phyloP scores from a whole-genome alignment of 257 asterid species.

The Fraxinus excelsior region DNA sequence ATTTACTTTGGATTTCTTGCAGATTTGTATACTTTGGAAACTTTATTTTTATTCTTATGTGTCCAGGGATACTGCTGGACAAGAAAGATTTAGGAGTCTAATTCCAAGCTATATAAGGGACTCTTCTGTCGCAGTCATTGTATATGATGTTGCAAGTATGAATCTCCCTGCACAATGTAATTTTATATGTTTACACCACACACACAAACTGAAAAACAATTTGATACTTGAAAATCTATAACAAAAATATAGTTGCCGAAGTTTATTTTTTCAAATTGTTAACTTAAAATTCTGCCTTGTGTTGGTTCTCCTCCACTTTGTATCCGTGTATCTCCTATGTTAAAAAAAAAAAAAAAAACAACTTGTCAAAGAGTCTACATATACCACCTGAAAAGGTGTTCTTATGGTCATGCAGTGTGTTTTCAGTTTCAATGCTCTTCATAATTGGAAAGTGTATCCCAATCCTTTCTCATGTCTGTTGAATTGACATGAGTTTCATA shows the following conservation, averaged over 20 bases:
- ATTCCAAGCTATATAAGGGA: constrained; percentile 95
- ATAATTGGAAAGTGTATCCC: not conserved
- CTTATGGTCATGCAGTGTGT: constrained; percentile 8
- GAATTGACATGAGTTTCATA: not conserved
- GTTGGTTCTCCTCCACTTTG: not conserved
- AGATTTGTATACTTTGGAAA: constrained; percentile 4
- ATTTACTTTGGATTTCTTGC: constrained; percentile 16
- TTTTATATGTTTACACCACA: not conserved
- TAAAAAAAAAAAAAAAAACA: not conserved
- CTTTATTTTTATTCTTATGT: constrained; percentile 24
- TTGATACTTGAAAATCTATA: not conserved
- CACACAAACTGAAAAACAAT: not conserved
- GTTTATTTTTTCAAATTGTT: too few relatives aligned
- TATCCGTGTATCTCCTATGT: not conserved
- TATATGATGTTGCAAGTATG: constrained; percentile 93
- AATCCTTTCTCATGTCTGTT: constrained; percentile 12
- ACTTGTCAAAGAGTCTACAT: not conserved
- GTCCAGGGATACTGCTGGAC: constrained; percentile 95
- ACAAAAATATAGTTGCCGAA: too few relatives aligned
- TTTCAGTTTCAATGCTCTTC: not conserved
- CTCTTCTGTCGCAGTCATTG: constrained; percentile 95
- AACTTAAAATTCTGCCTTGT: not conserved
- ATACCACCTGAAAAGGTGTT: not conserved
- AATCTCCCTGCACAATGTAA: not conserved
- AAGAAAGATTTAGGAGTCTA: constrained; percentile 92